Conservation (phyloP, 176 grass and related monocot species). For the Hordeum marinum region DNA sequence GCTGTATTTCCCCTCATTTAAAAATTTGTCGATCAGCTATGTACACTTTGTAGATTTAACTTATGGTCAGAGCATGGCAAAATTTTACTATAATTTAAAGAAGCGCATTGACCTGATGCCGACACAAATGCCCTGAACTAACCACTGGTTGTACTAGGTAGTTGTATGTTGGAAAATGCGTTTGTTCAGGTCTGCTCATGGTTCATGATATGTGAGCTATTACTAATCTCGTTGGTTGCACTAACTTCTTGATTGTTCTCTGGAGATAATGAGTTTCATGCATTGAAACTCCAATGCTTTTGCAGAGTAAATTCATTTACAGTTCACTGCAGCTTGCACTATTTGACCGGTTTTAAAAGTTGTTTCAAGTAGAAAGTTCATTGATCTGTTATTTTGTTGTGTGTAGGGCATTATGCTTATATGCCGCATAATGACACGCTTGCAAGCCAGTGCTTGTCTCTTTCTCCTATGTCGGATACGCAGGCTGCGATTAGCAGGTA, state of each 20-base stretch:
- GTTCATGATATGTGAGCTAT: not conserved
- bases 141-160: not conserved
- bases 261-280: not conserved
- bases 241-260: not conserved
- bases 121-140: not conserved
- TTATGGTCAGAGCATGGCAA: not conserved
- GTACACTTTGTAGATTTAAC: not conserved
- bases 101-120: not conserved
- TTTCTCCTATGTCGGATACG: not conserved
- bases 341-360: not conserved
- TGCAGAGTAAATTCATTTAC: not conserved
- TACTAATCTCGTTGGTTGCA: not conserved
- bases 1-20: not conserved
- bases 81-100: not conserved
- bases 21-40: not conserved
- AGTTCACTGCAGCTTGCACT: not conserved
- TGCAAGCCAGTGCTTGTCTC: not conserved
- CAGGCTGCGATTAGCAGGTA: not conserved
- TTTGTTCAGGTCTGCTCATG: not conserved
- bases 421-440: not conserved
- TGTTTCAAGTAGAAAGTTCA: not conserved
- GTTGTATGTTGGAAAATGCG: not conserved
- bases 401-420: not conserved
- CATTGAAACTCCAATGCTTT: not conserved
- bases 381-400: not conserved